phyloP scores from a whole-genome alignment of 495 filamentous ascomycete genomes.

The Neurospora sp. region DNA sequence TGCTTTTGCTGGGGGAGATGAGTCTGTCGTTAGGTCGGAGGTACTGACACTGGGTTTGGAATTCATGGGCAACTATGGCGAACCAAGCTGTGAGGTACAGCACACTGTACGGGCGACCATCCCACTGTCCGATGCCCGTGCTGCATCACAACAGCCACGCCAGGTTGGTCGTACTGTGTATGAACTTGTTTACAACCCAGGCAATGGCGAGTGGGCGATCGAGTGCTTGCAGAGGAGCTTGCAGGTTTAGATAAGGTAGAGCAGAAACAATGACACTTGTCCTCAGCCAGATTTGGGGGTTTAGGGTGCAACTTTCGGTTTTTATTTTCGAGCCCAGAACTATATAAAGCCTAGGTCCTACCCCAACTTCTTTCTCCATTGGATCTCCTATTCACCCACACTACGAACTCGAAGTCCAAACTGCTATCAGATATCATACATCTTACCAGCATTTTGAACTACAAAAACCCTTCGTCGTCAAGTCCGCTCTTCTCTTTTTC shows the following conservation, averaged over 20 bases:
- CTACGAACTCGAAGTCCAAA: too few relatives aligned
- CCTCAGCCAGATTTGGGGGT: not conserved
- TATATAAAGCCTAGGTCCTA: not conserved
- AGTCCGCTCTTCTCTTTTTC: not conserved
- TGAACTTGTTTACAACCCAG: conserved; percentile 29
- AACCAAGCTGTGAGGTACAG: conserved; percentile 27
- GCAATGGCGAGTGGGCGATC: conserved; percentile 25
- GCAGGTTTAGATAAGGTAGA: not conserved
- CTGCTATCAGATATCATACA: not conserved
- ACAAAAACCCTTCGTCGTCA: not conserved
- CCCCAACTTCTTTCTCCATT: too few relatives aligned
- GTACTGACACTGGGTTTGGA: conserved; percentile 27
- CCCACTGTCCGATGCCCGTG: not conserved
- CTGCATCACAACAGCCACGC: not conserved
- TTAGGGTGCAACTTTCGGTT: too few relatives aligned
- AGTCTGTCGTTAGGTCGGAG: not conserved
- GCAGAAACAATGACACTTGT: not conserved
- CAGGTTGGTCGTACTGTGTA: conserved; percentile 14
- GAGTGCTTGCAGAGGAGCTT: not conserved
- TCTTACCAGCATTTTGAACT: not conserved
- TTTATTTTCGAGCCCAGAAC: too few relatives aligned
- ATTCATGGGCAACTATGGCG: conserved; percentile 38
- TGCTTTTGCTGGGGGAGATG: not conserved
- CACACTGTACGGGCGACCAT: conserved; percentile 8
- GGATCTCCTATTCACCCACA: too few relatives aligned